These are phyloP conservation scores for Suillus occidentalis DNA, from an alignment of 768 basidiomycete genomes.

Conservation along the genomic window DNA sequence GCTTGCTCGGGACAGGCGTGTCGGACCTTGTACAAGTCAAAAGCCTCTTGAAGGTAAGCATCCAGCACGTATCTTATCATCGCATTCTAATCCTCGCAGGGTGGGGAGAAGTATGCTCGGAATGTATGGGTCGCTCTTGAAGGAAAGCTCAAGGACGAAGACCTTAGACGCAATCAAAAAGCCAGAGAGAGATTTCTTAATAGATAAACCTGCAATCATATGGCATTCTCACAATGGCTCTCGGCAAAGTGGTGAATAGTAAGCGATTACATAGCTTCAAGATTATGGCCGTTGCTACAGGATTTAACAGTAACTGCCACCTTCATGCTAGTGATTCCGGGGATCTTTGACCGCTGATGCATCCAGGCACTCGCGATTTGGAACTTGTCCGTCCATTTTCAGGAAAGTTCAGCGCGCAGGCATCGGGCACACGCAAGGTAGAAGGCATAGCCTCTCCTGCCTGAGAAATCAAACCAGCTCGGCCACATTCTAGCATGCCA, in stretches of 20 bases:
- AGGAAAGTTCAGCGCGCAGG: background rate
- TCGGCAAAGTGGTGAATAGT: background rate
- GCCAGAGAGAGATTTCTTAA: conserved; percentile 52
- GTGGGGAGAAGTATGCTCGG: conserved; percentile 63
- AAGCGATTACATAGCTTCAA: background rate
- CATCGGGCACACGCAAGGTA: background rate
- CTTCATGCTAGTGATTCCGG: background rate
- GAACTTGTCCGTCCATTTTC: no score
- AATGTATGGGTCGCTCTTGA: conserved; percentile 59
- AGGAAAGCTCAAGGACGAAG: conserved; percentile 64
- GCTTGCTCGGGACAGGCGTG: conserved; percentile 63
- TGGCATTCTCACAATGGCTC: background rate
- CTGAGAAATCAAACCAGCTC: conserved; percentile 1
- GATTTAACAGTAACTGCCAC: background rate
- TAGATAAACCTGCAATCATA: conserved; percentile 8
- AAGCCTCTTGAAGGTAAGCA: conserved; percentile 54
- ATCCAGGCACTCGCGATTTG: background rate
- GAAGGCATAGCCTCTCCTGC: background rate
- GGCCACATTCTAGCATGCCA: background rate
- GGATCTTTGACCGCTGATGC: background rate
- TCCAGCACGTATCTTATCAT: background rate
- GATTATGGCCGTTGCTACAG: background rate
- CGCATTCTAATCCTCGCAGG: conserved; percentile 59
- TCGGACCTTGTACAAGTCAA: conserved; percentile 48
- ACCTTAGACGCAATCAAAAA: conserved; percentile 57